Conservation (phyloP, 1,139 yeast species). For the Kodamaea anthophila region DNA sequence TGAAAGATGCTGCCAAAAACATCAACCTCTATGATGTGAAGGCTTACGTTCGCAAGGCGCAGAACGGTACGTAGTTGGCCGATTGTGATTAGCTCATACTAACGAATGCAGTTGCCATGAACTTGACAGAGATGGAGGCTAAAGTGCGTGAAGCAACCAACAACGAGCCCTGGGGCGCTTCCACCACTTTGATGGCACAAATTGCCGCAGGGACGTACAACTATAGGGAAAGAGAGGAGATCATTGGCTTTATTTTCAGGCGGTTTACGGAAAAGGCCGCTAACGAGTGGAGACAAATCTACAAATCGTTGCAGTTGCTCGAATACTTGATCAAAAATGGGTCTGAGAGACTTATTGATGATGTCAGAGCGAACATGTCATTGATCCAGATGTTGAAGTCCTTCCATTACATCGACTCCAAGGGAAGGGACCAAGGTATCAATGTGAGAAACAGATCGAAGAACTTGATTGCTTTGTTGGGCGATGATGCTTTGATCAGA, state of each 20-base stretch:
- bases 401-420: conserved; percentile 89
- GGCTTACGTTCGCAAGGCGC: conserved; percentile 96
- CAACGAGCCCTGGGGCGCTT: conserved; percentile 99
- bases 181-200: conserved; percentile 85
- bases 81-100: no score
- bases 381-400: conserved; percentile 84
- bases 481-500: conserved; percentile 73
- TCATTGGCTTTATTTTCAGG: conserved; percentile 62
- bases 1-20: conserved; percentile 72
- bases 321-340: conserved; percentile 92
- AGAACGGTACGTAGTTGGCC: conserved; percentile 56
- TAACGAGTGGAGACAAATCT: conserved; percentile 97
- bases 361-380: conserved; percentile 77
- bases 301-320: conserved; percentile 83
- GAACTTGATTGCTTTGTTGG: conserved; percentile 61
- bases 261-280: conserved; percentile 94
- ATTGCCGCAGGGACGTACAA: conserved; percentile 93
- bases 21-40: conserved; percentile 90
- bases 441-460: conserved; percentile 91
- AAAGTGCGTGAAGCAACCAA: conserved; percentile 97
- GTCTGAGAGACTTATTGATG: conserved; percentile 90
- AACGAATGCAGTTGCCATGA: conserved; percentile 58
- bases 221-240: conserved; percentile 75
- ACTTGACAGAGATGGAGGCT: conserved; percentile 92
- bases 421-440: conserved; percentile 94